Percentiles rank a stretch among this genome's conserved stretches.
phyloP scores from a whole-genome alignment of 108 stramenopile species.

The Cyclotella kingstonii region DNA sequence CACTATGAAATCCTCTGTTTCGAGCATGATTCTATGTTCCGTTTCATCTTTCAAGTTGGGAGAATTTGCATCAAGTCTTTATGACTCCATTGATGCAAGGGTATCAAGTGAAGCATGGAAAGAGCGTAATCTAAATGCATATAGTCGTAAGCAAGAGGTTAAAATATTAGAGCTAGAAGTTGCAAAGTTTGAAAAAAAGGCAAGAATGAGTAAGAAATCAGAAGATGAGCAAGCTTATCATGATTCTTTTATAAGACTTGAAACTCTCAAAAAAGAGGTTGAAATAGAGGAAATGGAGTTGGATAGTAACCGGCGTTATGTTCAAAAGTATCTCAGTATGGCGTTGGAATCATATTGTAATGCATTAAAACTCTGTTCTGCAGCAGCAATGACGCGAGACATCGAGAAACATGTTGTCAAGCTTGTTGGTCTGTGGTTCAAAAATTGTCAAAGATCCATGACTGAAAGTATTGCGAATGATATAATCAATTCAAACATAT shows the following conservation, averaged over 20 bases:
- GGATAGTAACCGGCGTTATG: conserved; percentile 28
- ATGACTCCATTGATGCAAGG: conserved; percentile 49
- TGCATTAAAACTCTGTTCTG: conserved; percentile 52
- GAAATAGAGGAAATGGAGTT: conserved; percentile 47
- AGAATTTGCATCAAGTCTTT: conserved; percentile 55
- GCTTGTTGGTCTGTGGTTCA: conserved; percentile 78
- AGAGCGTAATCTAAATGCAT: conserved; percentile 33
- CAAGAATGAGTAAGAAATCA: conserved; percentile 12
- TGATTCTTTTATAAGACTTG: not conserved
- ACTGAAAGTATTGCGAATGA: conserved; percentile 38
- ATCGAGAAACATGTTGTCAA: conserved; percentile 67
- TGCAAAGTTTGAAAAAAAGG: conserved; percentile 39
- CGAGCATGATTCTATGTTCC: conserved; percentile 30
- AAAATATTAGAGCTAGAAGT: conserved; percentile 29
- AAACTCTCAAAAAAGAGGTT: conserved; percentile 40
- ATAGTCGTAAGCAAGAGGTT: conserved; percentile 48
- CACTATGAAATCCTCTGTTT: conserved; percentile 15
- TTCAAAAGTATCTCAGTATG: conserved; percentile 49
- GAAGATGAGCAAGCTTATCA: conserved; percentile 10
- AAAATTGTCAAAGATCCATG: conserved; percentile 31
- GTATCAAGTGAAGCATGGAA: conserved; percentile 71
- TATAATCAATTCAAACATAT: conserved; percentile 24
- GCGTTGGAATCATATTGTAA: conserved; percentile 58
- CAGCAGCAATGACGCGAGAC: conserved; percentile 35
- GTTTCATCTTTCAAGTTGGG: conserved; percentile 54